A percentile compares a stretch with the other conserved stretches of the same genome.
phyloP scores from a whole-genome alignment of 768 basidiomycete species.

The Porpolomopsis calyptriformis region DNA sequence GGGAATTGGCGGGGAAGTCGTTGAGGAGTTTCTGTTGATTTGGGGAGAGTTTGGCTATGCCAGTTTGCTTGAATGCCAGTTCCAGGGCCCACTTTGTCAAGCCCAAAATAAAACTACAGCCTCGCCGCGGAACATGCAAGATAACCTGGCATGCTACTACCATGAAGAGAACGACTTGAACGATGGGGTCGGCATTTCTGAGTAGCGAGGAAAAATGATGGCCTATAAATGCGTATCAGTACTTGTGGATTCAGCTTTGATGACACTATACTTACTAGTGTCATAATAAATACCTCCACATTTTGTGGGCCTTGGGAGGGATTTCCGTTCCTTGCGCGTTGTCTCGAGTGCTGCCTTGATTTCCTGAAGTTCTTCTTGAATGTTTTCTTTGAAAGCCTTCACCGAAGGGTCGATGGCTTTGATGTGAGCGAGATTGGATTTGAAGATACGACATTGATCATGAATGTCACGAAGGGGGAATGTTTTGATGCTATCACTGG shows the following conservation, averaged over 20 bases:
- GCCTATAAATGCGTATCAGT: background rate
- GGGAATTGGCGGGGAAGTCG: background rate
- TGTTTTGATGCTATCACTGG: background rate
- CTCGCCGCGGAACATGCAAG: background rate
- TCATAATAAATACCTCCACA: background rate
- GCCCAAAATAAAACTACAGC: conserved; percentile 1
- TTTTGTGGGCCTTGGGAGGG: background rate
- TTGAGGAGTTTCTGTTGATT: background rate
- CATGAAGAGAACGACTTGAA: conserved; percentile 5
- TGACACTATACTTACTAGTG: background rate
- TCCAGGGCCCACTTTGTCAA: background rate
- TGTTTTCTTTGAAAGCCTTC: background rate
- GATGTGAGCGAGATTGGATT: background rate
- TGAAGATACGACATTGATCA: background rate
- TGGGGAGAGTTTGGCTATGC: background rate
- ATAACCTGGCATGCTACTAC: conserved; percentile 3
- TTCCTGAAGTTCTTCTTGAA: background rate
- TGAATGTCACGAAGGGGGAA: background rate
- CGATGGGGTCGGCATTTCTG: background rate
- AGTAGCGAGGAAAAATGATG: background rate
- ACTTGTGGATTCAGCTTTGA: background rate
- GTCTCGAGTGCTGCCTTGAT: background rate
- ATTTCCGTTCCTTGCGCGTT: background rate
- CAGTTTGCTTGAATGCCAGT: background rate
- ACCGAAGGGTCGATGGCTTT: background rate